phyloP scores from a whole-genome alignment of 306 rosid genomes.

The Vigna reflexopilosa region DNA sequence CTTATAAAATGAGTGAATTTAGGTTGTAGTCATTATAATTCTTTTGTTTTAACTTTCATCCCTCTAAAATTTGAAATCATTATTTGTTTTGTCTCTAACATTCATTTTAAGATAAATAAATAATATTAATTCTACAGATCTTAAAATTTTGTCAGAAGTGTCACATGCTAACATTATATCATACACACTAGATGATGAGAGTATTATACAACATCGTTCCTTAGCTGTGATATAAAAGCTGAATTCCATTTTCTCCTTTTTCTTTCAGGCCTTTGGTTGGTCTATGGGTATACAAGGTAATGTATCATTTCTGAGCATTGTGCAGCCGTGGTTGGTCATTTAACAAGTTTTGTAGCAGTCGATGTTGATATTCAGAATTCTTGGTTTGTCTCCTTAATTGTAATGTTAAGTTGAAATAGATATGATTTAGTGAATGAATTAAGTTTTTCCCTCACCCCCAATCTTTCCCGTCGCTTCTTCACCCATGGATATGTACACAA shows the following conservation, averaged over 20 bases:
- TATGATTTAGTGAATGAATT: conserved; percentile 49
- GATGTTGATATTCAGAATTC: conserved; percentile 53
- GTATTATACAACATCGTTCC: background rate
- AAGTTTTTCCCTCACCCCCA: background rate
- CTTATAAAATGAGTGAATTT: too few relatives aligned
- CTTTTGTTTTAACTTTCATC: too few relatives aligned
- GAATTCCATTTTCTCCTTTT: conserved; percentile 4
- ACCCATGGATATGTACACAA: conserved; percentile 45
- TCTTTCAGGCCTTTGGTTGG: conserved; percentile 53
- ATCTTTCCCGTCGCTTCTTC: conserved; percentile 17
- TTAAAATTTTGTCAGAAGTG: too few relatives aligned
- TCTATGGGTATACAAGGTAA: conserved; percentile 47
- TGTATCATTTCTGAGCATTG: conserved; percentile 56
- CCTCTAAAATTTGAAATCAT: too few relatives aligned
- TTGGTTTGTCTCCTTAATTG: conserved; percentile 50
- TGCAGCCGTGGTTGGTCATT: conserved; percentile 55
- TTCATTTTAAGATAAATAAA: too few relatives aligned
- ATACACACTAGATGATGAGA: background rate
- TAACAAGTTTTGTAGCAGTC: conserved; percentile 59
- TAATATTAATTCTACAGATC: too few relatives aligned
- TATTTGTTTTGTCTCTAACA: too few relatives aligned
- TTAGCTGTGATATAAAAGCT: conserved; percentile 24
- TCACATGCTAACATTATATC: too few relatives aligned
- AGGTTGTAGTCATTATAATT: too few relatives aligned
- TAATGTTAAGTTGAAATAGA: conserved; percentile 51